Evolutionary conservation across 371 early-diverging fungal genomes (phyloP), one percentile per base, ranked within the genome.

Genomic region (Apophysomyces sp.): DNA sequence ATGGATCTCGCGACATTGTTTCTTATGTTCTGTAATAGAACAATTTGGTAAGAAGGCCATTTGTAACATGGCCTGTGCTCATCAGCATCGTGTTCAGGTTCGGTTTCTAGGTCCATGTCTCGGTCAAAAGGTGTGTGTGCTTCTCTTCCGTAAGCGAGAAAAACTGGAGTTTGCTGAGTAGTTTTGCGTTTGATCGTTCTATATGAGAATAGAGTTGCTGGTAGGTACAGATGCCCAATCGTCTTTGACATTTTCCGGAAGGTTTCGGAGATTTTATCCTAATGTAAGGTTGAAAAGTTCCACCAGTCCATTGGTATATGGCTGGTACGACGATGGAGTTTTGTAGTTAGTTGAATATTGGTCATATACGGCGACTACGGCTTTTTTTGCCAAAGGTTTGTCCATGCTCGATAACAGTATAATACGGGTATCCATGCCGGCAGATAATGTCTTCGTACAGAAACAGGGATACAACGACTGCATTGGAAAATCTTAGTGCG

Each of bases 381-480:
- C n/a, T 0, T 27, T 21, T 13, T 30, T 44, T 0, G 49, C 26
- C 32, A 62, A 62, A 0, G 62, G 62, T 28, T 49, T n/a, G 31
- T 24, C 62, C 62, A 55, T 62, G 55, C 11, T 62, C 57, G 0
- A 55, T 30, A 29, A 61, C 24, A 24, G 54, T 54, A 12, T 18
- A 55, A 1, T 29, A 6, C 0, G 55, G 61, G 32, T 29, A 31
- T 15, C 55, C 55, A 61, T 60, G 60, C 15, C 53, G 31, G 29
- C 18, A 24, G n/a, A 60, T 51, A 9, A 52, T 39, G 2, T 60
- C 61, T 55, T 61, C 61, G 27, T 55, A 54, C 8, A 61, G 12
- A 26, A 61, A 60, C 0, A n/a, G 12, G 15, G 28, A 2, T 16
- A 61, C 44, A 30, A 54, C 55, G 2, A 41, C 8, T 0, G 61